Evolutionary conservation across 345 rosid genomes (phyloP).

Genomic region (Linum tenue): DNA sequence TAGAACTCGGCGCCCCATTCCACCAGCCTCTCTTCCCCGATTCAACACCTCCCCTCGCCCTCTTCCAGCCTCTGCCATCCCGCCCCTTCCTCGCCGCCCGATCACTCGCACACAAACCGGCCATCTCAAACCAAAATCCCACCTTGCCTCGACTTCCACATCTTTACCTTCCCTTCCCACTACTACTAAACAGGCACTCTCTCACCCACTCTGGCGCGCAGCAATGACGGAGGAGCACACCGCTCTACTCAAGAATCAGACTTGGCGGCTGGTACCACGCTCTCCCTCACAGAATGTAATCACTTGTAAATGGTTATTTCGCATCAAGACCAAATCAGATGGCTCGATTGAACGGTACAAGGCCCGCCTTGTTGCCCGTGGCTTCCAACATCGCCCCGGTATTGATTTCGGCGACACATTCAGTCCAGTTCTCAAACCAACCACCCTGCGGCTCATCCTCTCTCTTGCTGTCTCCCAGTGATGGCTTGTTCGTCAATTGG

Average conservation of each 20-base stretch:
- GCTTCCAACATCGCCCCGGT: background rate
- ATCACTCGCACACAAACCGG: too few species aligned
- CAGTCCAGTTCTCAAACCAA: too few species aligned
- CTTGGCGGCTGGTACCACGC: conserved; percentile 8
- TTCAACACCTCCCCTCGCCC: too few species aligned
- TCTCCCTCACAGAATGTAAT: conserved; percentile 3
- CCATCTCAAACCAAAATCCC: too few species aligned
- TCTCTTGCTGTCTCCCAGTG: background rate
- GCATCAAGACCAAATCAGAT: background rate
- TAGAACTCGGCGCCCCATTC: too few species aligned
- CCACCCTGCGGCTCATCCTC: conserved; percentile 4
- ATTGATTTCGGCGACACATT: conserved; percentile 9
- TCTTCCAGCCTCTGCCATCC: too few species aligned
- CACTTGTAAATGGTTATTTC: conserved; percentile 15
- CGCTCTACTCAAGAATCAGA: conserved; percentile 4
- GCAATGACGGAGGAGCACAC: conserved; percentile 7
- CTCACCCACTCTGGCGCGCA: conserved; percentile 3
- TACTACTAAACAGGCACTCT: conserved; percentile 3
- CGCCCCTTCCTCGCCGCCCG: too few species aligned
- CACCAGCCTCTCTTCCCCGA: too few species aligned
- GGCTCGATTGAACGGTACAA: background rate
- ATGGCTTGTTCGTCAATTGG: conserved; percentile 4
- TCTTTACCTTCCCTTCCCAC: conserved; percentile 6
- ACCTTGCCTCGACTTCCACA: too few species aligned
- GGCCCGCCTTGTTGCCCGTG: too few species aligned